Evolutionary conservation across 345 rosid genomes (phyloP).

Genomic region (Pseudoturritis turrita): DNA sequence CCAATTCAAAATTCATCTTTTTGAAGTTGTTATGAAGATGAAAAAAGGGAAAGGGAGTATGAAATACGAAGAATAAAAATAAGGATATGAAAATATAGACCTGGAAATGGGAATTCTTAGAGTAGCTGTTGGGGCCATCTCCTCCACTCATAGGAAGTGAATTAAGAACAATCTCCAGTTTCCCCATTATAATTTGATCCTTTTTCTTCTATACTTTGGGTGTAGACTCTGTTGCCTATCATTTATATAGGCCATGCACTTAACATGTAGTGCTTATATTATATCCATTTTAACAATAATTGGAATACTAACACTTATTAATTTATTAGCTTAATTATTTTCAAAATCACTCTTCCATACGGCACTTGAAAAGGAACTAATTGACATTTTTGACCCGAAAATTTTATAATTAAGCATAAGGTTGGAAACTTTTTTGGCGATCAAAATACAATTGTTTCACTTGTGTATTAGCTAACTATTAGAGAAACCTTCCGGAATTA

Average conservation of each 20-base stretch:
- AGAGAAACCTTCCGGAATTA: not conserved
- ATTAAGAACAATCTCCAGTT: slow-evolving; percentile 24
- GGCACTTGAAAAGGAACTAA: not conserved
- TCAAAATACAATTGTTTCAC: not conserved
- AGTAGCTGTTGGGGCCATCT: slow-evolving; percentile 49
- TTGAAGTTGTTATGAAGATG: not conserved
- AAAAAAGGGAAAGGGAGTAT: not conserved
- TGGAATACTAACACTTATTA: not conserved
- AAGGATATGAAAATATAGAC: slow-evolving; percentile 6
- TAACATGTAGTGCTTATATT: slow-evolving; percentile 10
- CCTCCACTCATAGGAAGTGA: slow-evolving; percentile 49
- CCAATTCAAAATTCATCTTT: not conserved
- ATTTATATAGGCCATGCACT: slow-evolving; percentile 18
- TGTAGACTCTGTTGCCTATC: slow-evolving; percentile 5
- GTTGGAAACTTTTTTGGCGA: not conserved
- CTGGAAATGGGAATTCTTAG: slow-evolving; percentile 50
- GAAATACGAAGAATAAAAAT: not conserved
- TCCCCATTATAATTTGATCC: not conserved
- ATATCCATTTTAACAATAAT: slow-evolving; percentile 2
- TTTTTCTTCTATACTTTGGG: slow-evolving; percentile 7
- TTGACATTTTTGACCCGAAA: not conserved
- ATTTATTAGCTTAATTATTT: not conserved
- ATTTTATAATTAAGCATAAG: no score
- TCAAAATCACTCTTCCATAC: slow-evolving; percentile 3
- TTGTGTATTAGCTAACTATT: not conserved